Percentiles rank a stretch among this genome's conserved stretches.
These are phyloP conservation scores for Cetraspora pellucida DNA, from an alignment of 192 early-diverging fungal species.

Conservation along the genomic window DNA sequence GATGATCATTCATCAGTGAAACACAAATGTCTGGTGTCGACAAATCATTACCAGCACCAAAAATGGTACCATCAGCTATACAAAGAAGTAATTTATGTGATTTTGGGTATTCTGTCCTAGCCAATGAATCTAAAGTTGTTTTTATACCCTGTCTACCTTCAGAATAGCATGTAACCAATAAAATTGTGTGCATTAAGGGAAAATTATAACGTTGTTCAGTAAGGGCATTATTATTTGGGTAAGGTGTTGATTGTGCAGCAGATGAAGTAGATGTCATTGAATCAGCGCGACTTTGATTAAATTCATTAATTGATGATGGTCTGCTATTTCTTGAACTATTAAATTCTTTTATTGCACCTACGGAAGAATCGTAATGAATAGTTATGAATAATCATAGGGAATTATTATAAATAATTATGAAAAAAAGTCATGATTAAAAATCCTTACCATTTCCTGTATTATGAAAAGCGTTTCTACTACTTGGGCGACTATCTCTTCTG, in stretches of 20 bases:
- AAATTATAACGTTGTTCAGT: constrained; percentile 58
- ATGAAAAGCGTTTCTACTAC: no score
- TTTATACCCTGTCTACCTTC: constrained; percentile 71
- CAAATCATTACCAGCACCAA: constrained; percentile 72
- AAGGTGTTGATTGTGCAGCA: constrained; percentile 35
- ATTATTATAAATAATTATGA: no score
- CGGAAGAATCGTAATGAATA: no score
- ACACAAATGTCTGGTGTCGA: constrained; percentile 81
- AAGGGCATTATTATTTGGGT: constrained; percentile 34
- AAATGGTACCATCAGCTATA: constrained; percentile 81
- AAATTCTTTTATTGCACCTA: no score
- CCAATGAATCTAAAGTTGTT: constrained; percentile 79
- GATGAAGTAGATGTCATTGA: constrained; percentile 45
- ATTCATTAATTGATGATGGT: constrained; percentile 38
- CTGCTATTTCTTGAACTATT: constrained; percentile 30
- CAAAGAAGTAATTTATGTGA: constrained; percentile 79
- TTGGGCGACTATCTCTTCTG: not conserved
- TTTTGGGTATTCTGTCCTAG: constrained; percentile 74
- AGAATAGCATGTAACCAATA: constrained; percentile 79
- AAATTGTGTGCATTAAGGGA: constrained; percentile 62
- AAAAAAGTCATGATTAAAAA: no score
- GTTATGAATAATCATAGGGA: no score
- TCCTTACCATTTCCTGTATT: no score
- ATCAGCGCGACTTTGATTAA: constrained; percentile 38
- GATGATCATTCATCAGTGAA: constrained; percentile 75